Conservation (phyloP, 768 basidiomycete species). For the Filobasidium floriforme region DNA sequence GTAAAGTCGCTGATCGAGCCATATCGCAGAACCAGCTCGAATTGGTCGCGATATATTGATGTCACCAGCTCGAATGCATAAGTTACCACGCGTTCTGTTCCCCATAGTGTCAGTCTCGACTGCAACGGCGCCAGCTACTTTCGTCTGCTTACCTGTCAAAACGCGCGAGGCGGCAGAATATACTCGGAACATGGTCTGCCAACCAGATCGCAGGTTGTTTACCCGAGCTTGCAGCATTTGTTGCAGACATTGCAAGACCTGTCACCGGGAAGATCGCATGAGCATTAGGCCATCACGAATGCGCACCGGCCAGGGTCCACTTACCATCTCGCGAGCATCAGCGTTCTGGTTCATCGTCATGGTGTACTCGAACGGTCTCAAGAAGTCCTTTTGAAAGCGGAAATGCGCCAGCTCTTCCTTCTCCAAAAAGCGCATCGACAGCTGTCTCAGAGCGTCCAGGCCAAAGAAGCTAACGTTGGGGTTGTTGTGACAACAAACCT, state of each 20-base stretch:
- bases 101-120: conserved; percentile 10
- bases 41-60: conserved; percentile 81
- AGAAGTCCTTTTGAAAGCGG: conserved; percentile 98
- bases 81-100: conserved; percentile 72
- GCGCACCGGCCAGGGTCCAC: conserved; percentile 11
- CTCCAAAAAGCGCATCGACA: conserved; percentile 97
- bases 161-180: conserved; percentile 94
- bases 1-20: conserved; percentile 93
- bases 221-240: conserved; percentile 97
- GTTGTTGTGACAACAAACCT: conserved; percentile 99
- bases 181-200: conserved; percentile 98
- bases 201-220: conserved; percentile 92
- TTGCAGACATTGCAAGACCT: conserved; percentile 95
- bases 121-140: neutral
- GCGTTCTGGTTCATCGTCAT: conserved; percentile 95
- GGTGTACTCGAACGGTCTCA: conserved; percentile 95
- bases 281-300: conserved; percentile 9
- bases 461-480: conserved; percentile 95
- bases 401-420: conserved; percentile 97
- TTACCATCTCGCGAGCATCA: conserved; percentile 90
- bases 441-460: conserved; percentile 85
- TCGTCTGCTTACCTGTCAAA: conserved; percentile 57
- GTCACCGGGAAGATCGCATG: conserved; percentile 6
- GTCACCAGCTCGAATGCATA: conserved; percentile 96
- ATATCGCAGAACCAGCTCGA: conserved; percentile 78